These are phyloP conservation scores for Rhodotorula taiwanensis DNA, from an alignment of 768 basidiomycete species.

Conservation along the genomic window DNA sequence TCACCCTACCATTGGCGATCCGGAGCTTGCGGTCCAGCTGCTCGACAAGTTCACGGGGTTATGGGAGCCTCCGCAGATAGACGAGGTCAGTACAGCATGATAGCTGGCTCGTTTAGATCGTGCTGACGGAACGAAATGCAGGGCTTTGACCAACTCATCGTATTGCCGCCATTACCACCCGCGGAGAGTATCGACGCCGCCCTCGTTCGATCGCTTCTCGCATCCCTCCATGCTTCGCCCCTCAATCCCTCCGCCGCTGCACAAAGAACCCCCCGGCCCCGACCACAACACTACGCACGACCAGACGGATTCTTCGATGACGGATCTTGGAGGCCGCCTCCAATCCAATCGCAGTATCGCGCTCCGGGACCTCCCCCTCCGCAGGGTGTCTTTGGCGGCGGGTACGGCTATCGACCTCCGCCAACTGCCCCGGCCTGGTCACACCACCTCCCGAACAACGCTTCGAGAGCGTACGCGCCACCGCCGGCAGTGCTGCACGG, in stretches of 20 bases:
- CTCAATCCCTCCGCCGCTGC: background rate
- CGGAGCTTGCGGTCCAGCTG: slow-evolving; percentile 21
- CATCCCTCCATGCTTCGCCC: background rate
- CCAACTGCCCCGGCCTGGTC: too few relatives aligned
- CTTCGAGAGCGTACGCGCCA: too few relatives aligned
- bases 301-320: slow-evolving; percentile 27
- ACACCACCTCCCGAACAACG: too few relatives aligned
- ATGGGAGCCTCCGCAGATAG: slow-evolving; percentile 20
- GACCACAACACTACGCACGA: background rate
- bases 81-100: slow-evolving; percentile 13
- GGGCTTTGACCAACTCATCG: slow-evolving; percentile 33
- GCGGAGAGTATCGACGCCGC: slow-evolving; percentile 7
- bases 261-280: slow-evolving; percentile 13
- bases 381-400: too few relatives aligned
- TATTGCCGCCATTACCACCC: slow-evolving; percentile 26
- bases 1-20: slow-evolving; percentile 32
- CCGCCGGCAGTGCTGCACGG: too few relatives aligned
- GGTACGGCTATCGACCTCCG: too few relatives aligned
- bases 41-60: slow-evolving; percentile 29
- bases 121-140: background rate
- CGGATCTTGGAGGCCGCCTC: slow-evolving; percentile 28
- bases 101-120: background rate
- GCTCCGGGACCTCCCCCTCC: background rate
- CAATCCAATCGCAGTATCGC: too few relatives aligned
- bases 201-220: slow-evolving; percentile 22